These are phyloP conservation scores for Aureobasidium lini DNA, from an alignment of 2,329 filamentous ascomycete genomes.

Conservation along the genomic window DNA sequence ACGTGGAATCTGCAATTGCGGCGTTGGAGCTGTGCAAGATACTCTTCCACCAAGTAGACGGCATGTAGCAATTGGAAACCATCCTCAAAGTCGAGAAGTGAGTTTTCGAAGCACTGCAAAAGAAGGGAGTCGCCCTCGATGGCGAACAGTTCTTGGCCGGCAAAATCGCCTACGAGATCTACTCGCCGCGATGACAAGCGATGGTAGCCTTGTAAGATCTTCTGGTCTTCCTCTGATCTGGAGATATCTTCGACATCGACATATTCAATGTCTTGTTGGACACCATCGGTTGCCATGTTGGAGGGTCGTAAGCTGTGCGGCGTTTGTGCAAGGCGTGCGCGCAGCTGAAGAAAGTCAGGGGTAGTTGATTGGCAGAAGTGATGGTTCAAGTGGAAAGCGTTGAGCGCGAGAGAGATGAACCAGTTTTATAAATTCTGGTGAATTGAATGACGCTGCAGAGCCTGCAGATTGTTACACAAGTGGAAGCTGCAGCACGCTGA, in stretches of 20 bases:
- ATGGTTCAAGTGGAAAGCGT: not conserved
- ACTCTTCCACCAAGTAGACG: slow-evolving; percentile 59
- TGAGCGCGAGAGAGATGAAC: not conserved
- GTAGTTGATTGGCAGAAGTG: not conserved
- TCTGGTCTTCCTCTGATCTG: not conserved
- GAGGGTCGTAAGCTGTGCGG: not conserved
- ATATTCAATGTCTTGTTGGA: slow-evolving; percentile 11
- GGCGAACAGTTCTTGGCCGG: slow-evolving; percentile 63
- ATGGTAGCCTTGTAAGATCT: slow-evolving; percentile 29
- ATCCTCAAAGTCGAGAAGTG: slow-evolving; percentile 56
- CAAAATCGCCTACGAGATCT: slow-evolving; percentile 68
- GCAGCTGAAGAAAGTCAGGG: not conserved
- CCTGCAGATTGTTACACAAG: slow-evolving; percentile 2
- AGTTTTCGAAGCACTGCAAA: slow-evolving; percentile 53
- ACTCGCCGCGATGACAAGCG: slow-evolving; percentile 40
- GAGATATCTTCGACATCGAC: slow-evolving; percentile 6
- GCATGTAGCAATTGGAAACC: slow-evolving; percentile 68
- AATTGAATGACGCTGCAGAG: not conserved
- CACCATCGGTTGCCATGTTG: slow-evolving; percentile 3
- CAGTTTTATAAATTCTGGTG: slow-evolving; percentile 2
- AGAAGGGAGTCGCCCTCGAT: slow-evolving; percentile 69
- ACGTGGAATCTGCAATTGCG: slow-evolving; percentile 65
- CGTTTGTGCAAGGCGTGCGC: not conserved
- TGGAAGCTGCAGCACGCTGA: slow-evolving; percentile 9
- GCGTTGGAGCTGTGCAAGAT: slow-evolving; percentile 52